Conservation (phyloP, 2,329 filamentous ascomycete species). For the Ophiognomonia clavigignenti-juglandacearum region DNA sequence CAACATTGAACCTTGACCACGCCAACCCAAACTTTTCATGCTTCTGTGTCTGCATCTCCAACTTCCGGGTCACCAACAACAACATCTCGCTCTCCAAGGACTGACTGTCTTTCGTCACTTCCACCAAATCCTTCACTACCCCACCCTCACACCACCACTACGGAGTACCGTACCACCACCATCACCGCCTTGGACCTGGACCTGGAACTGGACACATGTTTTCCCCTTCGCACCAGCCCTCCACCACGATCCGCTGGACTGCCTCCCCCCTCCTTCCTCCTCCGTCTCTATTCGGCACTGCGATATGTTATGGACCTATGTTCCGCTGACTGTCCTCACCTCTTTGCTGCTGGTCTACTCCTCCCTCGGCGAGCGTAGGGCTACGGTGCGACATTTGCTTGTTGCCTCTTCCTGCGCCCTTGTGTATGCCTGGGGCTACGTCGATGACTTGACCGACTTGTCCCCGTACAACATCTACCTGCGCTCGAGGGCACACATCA, state of each 20-base stretch:
- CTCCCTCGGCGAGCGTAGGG: constrained; percentile 37
- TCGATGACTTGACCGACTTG: constrained; percentile 34
- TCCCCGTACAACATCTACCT: constrained; percentile 30
- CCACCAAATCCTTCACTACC: too few relatives aligned
- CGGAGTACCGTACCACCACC: background rate
- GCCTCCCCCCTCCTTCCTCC: constrained; percentile 12
- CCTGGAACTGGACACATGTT: background rate
- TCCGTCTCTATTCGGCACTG: constrained; percentile 26
- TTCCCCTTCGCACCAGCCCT: constrained; percentile 13
- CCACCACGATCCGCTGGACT: constrained; percentile 14
- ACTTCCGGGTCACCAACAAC: background rate
- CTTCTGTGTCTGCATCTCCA: too few relatives aligned
- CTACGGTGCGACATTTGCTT: constrained; percentile 36
- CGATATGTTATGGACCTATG: constrained; percentile 47
- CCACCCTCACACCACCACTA: too few relatives aligned
- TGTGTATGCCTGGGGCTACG: constrained; percentile 36
- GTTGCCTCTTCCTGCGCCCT: constrained; percentile 34
- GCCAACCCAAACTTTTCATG: too few relatives aligned
- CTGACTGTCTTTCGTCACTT: too few relatives aligned
- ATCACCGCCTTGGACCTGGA: background rate
- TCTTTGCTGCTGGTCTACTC: constrained; percentile 38
- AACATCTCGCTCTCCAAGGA: background rate
- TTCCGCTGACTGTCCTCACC: constrained; percentile 39
- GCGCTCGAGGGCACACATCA: constrained; percentile 33
- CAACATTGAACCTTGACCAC: too few relatives aligned